Base-by-base conservation (phyloP, 1,284 basidiomycete species). In the Microstroma glucosiphilum region DNA sequence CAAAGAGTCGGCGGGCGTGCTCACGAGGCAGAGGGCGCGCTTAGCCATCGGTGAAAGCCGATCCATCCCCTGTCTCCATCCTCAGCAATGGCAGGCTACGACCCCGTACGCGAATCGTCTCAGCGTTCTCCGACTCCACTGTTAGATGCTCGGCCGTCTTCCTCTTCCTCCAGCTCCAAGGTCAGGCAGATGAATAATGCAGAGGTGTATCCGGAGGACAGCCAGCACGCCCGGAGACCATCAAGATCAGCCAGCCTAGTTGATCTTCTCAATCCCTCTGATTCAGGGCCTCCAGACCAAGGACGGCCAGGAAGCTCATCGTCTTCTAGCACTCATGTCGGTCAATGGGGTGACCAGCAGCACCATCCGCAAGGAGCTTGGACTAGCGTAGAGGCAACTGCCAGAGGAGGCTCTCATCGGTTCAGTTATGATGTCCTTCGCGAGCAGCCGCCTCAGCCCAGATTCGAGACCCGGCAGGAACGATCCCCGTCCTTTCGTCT, bases 191-290 rank as follows among this genome's bases (percentile, higher is more conserved):
- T 37, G 30, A 37, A 9, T 37, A 3, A 37, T 37, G 30, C 30
- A 37, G 30, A 48, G 6, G 21, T 21, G 43, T 48, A 17, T 48
- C 6, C 43, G 17, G 15, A 17, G 43, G 43, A 17, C 43, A 17
- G 21, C 43, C 21, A 48, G 6, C 21, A 54, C 51, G 51, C n/a
- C 13, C 51, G 60, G 12, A 40, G 54, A 21, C 23, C 61, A 23
- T 60, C 60, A 11, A 40, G 61, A 15, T 62, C 60, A 7, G 61
- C 61, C n/a, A 60, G 57, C 43, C 60, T 62, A 37, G 59, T 58
- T 12, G 59, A 55, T 26, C 15, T 54, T 13, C 21, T 54, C 17
- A 54, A 54, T 26, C 51, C 51, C 13, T 23, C 51, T 15, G 13
- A 19, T 15, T 54, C 51, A 6, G n/a, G 21, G 19, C 51, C 51